Base-by-base conservation (phyloP, 1,284 basidiomycete species). In the Caloboletus firmus region DNA sequence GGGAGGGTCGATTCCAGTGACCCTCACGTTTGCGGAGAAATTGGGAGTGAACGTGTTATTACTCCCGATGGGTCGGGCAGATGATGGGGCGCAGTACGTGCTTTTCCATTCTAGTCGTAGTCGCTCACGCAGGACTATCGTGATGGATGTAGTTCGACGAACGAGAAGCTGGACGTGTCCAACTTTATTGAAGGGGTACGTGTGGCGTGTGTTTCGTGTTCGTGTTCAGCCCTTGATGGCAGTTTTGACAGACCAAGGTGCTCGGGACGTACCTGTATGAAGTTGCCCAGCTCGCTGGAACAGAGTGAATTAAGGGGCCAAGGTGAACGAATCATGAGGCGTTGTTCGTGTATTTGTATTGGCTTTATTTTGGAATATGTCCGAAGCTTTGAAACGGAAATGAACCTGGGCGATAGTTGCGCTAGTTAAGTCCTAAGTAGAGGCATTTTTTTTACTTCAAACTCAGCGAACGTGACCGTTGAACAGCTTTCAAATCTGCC, bases 1-100 rank as follows among this genome's bases (percentile, higher is more conserved):
- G 74, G 96, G 97, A 54, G 95, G 96, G 2, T 96, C 93, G 2
- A 98, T 98, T 62, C 95, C 95, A 0, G 93, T 98, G 45, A 97
- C 95, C 7, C 81, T 99, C 55, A 97, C 95, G 5, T 98, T 99
- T 72, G 93, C 95, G 18, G 93, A 98, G 69, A 83, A 85, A 45
- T 76, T 98, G 46, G 83, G 83, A 26, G 85, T 89, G 36, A 91
- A 91, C 61, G 89, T 97, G 10, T 73, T 95, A 40, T 75, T 98
- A 24, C 77, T 98, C 49, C 95, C 95, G 4, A 95, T 98, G 86
- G 95, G 95, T 9, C 78, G 94, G 52, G 91, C 92, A 5, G 93
- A 96, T 66, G 95, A 99, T 65, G 95, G 95, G 61, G 91, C 93
- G 31, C 93, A 95, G 87, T 92, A 71, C 60, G 89, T 65, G 10